Evolutionary conservation across 441 rosid species (phyloP), one percentile per base, ranked within the genome.

Genomic region (Flueggea neowawraea): DNA sequence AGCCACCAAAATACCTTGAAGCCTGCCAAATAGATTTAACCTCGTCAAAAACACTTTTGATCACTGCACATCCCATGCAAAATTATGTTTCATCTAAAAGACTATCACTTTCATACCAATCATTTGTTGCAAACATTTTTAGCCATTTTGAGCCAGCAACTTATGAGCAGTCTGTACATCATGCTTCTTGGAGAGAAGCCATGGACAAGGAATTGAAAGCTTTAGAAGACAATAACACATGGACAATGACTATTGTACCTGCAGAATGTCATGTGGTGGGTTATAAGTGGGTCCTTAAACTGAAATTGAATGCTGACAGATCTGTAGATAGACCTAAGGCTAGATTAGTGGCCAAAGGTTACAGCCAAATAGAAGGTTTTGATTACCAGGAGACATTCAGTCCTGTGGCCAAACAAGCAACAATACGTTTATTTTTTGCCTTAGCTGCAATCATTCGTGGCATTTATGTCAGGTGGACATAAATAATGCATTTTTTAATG

Each of bases 401-500:
- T 6, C 57, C 49, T 5, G 43, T 57, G 5, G 49, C 54, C 0
- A 69, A 69, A 16, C 3, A 55, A 3, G 44, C 44, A 36, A 57
- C 43, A 7, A n/a, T 62, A 3, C 22, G 50, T 14, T 6, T 55
- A 5, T 16, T 69, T 31, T 6, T 69, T 2, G 31, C 49, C 9
- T 4, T 69, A 2, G 63, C 39, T 6, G n/a, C 8, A 6, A 10
- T 13, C 7, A 12, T 16, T 9, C 16, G 2, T 63, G 63, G 63
- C 32, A 15, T 0, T 4, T 63, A 3, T 5, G 41, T 31, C 36
- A 69, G 43, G 1, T 69, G 15, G 63, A 69, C 11, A 54, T 39
- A 9, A 57, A 61, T 2, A 64, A 64, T 45, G 54, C 47, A 0
- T 64, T 64, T 32, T 41, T 63, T 3, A 49, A 54, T 54, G 67